A percentile compares a stretch with the other conserved stretches of the same genome.
Evolutionary conservation across 164 flowering plant species (phyloP).

Genomic region (Magnolia sinica): DNA sequence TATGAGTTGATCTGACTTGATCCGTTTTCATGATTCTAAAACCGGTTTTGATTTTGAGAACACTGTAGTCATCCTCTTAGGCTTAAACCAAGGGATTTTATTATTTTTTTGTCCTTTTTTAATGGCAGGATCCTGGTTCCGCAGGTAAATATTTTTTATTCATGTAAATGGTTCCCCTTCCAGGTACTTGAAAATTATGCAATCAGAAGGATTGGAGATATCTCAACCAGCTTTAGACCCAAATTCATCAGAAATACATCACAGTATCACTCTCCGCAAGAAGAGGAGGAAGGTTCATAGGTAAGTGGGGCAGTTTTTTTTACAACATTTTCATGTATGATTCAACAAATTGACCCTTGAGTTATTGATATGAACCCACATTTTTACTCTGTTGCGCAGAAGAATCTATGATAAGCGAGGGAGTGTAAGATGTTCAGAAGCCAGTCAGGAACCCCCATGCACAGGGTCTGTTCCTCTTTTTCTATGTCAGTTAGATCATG

Average conservation of each 20-base stretch:
- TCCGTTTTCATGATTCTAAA: too few relatives aligned
- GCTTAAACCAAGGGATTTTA: too few relatives aligned
- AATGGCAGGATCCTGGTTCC: too few relatives aligned
- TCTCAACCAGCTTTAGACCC: conserved; percentile 97
- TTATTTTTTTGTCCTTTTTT: too few relatives aligned
- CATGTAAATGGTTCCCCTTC: conserved; percentile 3
- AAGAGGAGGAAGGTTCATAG: conserved; percentile 61
- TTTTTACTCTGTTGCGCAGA: conserved; percentile 38
- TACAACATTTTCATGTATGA: not conserved
- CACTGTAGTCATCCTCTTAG: too few relatives aligned
- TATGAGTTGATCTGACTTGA: too few relatives aligned
- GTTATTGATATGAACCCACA: not conserved
- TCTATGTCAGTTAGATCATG: too few relatives aligned
- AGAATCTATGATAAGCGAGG: conserved; percentile 77
- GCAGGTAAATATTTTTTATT: not conserved
- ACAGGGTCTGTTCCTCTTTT: conserved; percentile 51
- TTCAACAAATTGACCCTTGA: not conserved
- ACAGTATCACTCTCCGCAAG: conserved; percentile 71
- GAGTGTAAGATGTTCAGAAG: conserved; percentile 56
- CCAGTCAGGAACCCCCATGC: conserved; percentile 89
- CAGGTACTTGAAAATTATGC: conserved; percentile 81
- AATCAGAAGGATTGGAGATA: conserved; percentile 79
- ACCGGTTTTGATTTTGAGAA: too few relatives aligned
- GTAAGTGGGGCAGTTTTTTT: conserved; percentile 31
- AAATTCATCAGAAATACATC: conserved; percentile 81